Conservation (phyloP, 495 filamentous ascomycete species). For the Hypoxylon fuscum region DNA sequence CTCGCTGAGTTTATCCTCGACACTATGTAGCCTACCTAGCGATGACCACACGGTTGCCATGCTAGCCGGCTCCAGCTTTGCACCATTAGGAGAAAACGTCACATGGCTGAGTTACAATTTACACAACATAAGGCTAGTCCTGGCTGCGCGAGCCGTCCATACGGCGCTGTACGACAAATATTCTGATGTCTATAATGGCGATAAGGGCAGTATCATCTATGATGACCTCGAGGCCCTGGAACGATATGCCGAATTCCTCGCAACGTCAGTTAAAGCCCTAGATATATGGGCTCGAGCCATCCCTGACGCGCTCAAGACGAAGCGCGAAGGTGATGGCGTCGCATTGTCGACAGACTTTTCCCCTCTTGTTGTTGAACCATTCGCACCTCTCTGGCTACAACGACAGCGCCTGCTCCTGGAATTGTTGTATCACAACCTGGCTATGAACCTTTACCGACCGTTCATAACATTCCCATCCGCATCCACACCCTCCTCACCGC, state of each 20-base stretch:
- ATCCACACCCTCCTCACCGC: not conserved
- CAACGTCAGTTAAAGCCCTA: conserved; percentile 31
- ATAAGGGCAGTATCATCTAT: conserved; percentile 23
- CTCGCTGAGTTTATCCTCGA: conserved; percentile 42
- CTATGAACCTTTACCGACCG: conserved; percentile 52
- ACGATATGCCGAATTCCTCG: conserved; percentile 43
- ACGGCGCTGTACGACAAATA: conserved; percentile 48
- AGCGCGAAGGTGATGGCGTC: conserved; percentile 43
- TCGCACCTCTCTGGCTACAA: conserved; percentile 51
- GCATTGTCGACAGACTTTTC: conserved; percentile 50
- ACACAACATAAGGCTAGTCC: conserved; percentile 51
- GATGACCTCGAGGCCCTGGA: conserved; percentile 30
- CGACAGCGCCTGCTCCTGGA: conserved; percentile 58
- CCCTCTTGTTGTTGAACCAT: conserved; percentile 47
- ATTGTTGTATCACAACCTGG: conserved; percentile 53
- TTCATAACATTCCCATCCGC: conserved; percentile 53
- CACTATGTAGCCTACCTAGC: conserved; percentile 52
- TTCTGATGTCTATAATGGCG: conserved; percentile 35
- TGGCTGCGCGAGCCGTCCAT: conserved; percentile 50
- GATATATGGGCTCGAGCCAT: conserved; percentile 48
- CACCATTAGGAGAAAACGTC: conserved; percentile 47
- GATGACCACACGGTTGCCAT: conserved; percentile 46
- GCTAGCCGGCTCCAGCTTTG: conserved; percentile 51
- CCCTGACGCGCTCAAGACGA: conserved; percentile 48
- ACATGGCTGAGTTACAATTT: conserved; percentile 55